Conservation (phyloP, 805 yeast species). For the Phaffomyces opuntiae region DNA sequence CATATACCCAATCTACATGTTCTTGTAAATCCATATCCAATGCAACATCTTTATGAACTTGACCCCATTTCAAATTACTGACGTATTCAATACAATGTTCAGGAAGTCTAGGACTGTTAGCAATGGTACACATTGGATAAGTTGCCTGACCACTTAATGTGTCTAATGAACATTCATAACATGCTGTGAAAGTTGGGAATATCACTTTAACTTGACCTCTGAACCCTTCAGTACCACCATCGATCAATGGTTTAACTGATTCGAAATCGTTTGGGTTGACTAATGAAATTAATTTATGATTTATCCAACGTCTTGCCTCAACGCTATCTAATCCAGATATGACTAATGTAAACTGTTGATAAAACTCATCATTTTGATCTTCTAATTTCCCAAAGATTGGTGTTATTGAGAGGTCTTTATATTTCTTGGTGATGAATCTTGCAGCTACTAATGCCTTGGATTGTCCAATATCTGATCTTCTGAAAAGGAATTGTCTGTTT, state of each 20-base stretch:
- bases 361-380: slow-evolving; percentile 54
- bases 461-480: slow-evolving; percentile 74
- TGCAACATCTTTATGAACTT: slow-evolving; percentile 33
- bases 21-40: slow-evolving; percentile 66
- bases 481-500: slow-evolving; percentile 84
- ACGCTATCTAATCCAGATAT: slow-evolving; percentile 87
- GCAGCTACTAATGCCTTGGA: slow-evolving; percentile 79
- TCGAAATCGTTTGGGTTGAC: slow-evolving; percentile 47
- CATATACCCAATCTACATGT: slow-evolving; percentile 58
- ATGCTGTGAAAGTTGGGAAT: slow-evolving; percentile 76
- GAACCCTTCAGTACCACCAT: slow-evolving; percentile 95
- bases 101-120: slow-evolving; percentile 88
- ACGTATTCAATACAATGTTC: slow-evolving; percentile 96
- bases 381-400: slow-evolving; percentile 64
- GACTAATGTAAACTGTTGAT: slow-evolving; percentile 60
- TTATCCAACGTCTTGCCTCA: slow-evolving; percentile 89
- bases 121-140: slow-evolving; percentile 89
- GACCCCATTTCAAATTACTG: slow-evolving; percentile 67
- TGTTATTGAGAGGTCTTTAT: slow-evolving; percentile 38
- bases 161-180: slow-evolving; percentile 87
- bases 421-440: slow-evolving; percentile 43
- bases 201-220: slow-evolving; percentile 87
- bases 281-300: slow-evolving; percentile 55
- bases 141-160: slow-evolving; percentile 56
- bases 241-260: slow-evolving; percentile 62